phyloP scores from a whole-genome alignment of 2,329 filamentous ascomycete genomes.

The Epichloe coenophiala region DNA sequence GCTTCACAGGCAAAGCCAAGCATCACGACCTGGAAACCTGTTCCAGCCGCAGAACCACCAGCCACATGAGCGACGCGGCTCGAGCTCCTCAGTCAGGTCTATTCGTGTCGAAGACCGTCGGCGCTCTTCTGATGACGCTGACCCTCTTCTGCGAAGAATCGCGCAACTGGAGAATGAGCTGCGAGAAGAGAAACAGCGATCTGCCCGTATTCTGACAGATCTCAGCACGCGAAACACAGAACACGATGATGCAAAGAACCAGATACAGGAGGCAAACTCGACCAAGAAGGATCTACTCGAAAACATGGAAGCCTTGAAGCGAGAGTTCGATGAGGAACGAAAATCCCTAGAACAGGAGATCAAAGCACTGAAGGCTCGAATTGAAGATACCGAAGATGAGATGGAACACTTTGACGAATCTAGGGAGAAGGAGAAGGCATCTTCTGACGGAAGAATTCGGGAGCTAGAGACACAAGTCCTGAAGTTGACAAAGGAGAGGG shows the following conservation, averaged over 20 bases:
- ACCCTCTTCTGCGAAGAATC: slow-evolving; percentile 34
- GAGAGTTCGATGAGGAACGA: slow-evolving; percentile 75
- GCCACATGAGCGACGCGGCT: slow-evolving; percentile 35
- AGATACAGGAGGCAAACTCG: slow-evolving; percentile 74
- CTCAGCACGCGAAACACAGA: slow-evolving; percentile 42
- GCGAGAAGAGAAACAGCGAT: slow-evolving; percentile 54
- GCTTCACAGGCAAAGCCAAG: slow-evolving; percentile 66
- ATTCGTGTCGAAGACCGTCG: slow-evolving; percentile 30
- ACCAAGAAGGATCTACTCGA: slow-evolving; percentile 89
- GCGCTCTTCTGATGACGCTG: slow-evolving; percentile 32
- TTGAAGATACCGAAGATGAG: slow-evolving; percentile 87
- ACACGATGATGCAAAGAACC: slow-evolving; percentile 49
- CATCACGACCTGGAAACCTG: slow-evolving; percentile 39
- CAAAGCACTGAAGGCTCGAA: slow-evolving; percentile 56
- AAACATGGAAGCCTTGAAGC: slow-evolving; percentile 86
- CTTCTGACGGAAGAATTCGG: slow-evolving; percentile 54
- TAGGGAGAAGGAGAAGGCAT: slow-evolving; percentile 66
- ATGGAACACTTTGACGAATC: slow-evolving; percentile 74
- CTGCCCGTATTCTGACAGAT: slow-evolving; percentile 56
- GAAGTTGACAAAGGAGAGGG: slow-evolving; percentile 41
- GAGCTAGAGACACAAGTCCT: slow-evolving; percentile 60
- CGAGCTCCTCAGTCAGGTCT: slow-evolving; percentile 34
- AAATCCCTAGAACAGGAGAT: slow-evolving; percentile 77
- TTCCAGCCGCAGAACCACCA: slow-evolving; percentile 37
- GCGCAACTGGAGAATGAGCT: slow-evolving; percentile 67